Percentiles rank a stretch among this genome's conserved stretches.
phyloP scores from a whole-genome alignment of 108 stramenopile genomes.

The Licmophora abbreviata region DNA sequence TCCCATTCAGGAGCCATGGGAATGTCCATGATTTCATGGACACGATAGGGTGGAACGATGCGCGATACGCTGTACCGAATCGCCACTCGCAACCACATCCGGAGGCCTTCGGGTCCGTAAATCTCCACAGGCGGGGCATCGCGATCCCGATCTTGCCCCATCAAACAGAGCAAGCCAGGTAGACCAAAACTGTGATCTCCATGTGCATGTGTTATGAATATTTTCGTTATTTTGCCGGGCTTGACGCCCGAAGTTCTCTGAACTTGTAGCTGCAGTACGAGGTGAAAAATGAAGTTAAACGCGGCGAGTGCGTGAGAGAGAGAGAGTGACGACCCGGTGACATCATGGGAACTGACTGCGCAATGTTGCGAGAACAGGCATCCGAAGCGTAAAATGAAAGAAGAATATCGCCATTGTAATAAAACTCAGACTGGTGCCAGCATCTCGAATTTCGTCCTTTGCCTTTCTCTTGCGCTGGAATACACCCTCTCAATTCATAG shows the following conservation, averaged over 20 bases:
- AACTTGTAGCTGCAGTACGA: constrained; percentile 40
- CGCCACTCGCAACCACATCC: constrained; percentile 82
- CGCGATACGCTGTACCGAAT: constrained; percentile 79
- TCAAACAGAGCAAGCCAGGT: constrained; percentile 87
- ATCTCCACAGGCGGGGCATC: constrained; percentile 73
- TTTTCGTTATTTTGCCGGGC: constrained; percentile 75
- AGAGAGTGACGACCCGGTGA: neutral
- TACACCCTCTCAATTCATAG: neutral
- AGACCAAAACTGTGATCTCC: constrained; percentile 91
- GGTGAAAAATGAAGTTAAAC: neutral
- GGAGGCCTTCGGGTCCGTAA: constrained; percentile 89
- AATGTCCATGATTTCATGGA: constrained; percentile 91
- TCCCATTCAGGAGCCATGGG: constrained; percentile 89
- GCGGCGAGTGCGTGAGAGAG: neutral
- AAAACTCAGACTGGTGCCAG: constrained; percentile 55
- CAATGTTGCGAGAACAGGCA: constrained; percentile 9
- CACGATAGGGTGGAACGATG: constrained; percentile 80
- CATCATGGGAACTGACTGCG: neutral
- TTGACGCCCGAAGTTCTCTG: constrained; percentile 58
- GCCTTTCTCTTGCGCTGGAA: neutral
- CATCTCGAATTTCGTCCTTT: constrained; percentile 40
- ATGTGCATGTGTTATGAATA: constrained; percentile 94
- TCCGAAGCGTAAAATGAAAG: constrained; percentile 17
- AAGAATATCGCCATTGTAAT: constrained; percentile 28
- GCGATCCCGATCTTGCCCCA: constrained; percentile 79